Conservation (phyloP, 164 flowering plant genomes). For the Liriodendron chinense region DNA sequence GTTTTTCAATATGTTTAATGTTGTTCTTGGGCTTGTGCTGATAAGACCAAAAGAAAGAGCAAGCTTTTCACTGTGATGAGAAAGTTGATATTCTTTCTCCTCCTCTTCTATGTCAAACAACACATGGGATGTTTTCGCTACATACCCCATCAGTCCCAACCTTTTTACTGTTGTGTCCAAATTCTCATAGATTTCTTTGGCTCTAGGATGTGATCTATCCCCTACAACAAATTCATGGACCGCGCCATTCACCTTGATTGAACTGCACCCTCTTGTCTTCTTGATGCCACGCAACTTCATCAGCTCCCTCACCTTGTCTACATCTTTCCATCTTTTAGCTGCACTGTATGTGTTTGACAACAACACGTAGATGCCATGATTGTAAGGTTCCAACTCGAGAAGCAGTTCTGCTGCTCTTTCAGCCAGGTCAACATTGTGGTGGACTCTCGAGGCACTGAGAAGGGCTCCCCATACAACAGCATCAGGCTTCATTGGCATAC, state of each 20-base stretch:
- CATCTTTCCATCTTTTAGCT: constrained; percentile 9
- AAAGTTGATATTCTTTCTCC: constrained; percentile 36
- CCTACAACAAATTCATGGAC: constrained; percentile 40
- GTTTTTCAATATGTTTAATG: constrained; percentile 38
- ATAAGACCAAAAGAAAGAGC: constrained; percentile 51
- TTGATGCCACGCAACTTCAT: constrained; percentile 8
- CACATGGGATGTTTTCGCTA: constrained; percentile 27
- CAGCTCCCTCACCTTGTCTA: constrained; percentile 8
- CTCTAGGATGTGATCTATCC: constrained; percentile 26
- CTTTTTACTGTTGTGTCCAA: constrained; percentile 21
- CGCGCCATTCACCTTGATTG: constrained; percentile 34
- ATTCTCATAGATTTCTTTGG: constrained; percentile 24
- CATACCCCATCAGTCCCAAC: constrained; percentile 34
- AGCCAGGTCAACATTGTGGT: constrained; percentile 1
- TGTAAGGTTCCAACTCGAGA: constrained; percentile 7
- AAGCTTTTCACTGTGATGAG: constrained; percentile 49
- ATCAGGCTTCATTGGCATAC: constrained; percentile 10
- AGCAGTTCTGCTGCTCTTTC: constrained; percentile 2
- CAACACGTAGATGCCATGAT: constrained; percentile 4
- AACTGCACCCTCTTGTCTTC: constrained; percentile 18
- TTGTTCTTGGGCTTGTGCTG: constrained; percentile 32
- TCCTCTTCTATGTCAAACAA: constrained; percentile 41
- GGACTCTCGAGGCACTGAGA: constrained; percentile 6
- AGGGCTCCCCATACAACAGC: constrained; percentile 12
- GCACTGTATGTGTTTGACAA: constrained; percentile 3